Percentiles rank a stretch among this genome's conserved stretches.
phyloP scores from a whole-genome alignment of 2,329 filamentous ascomycete genomes.

The Colletotrichum agaves region DNA sequence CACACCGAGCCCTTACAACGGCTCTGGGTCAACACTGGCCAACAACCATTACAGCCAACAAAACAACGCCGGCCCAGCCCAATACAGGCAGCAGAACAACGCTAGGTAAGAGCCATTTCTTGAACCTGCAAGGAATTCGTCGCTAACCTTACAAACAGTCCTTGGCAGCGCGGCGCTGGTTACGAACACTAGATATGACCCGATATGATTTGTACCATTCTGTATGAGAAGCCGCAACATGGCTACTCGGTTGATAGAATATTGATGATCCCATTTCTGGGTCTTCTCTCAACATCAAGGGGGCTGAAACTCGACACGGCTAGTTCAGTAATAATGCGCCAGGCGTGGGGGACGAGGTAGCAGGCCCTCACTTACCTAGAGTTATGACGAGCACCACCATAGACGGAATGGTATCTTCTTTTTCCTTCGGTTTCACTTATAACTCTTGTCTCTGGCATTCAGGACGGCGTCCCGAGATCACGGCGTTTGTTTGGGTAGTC shows the following conservation, averaged over 20 bases:
- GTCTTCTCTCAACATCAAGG: not conserved
- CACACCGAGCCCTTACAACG: constrained; percentile 50
- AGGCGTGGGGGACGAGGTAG: not conserved
- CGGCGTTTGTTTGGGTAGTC: constrained; percentile 29
- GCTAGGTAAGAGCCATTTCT: constrained; percentile 47
- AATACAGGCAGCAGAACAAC: constrained; percentile 51
- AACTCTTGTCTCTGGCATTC: constrained; percentile 30
- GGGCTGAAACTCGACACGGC: not conserved
- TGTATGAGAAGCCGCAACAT: not conserved
- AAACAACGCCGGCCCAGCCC: constrained; percentile 48
- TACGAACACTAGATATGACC: constrained; percentile 49
- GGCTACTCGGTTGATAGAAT: not conserved
- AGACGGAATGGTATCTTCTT: constrained; percentile 27
- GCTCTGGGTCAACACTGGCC: constrained; percentile 46
- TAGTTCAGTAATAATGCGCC: constrained; percentile 16
- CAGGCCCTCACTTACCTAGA: not conserved
- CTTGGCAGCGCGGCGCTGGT: constrained; percentile 58
- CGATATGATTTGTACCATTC: constrained; percentile 22
- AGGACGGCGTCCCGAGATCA: constrained; percentile 33
- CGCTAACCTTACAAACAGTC: constrained; percentile 43
- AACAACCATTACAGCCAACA: constrained; percentile 43
- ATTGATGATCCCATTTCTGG: not conserved
- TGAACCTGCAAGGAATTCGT: constrained; percentile 34
- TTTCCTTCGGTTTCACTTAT: constrained; percentile 24
- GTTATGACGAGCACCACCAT: constrained; percentile 28